phyloP scores from a whole-genome alignment of 2,329 filamentous ascomycete species.

The Penicillium decumbens region DNA sequence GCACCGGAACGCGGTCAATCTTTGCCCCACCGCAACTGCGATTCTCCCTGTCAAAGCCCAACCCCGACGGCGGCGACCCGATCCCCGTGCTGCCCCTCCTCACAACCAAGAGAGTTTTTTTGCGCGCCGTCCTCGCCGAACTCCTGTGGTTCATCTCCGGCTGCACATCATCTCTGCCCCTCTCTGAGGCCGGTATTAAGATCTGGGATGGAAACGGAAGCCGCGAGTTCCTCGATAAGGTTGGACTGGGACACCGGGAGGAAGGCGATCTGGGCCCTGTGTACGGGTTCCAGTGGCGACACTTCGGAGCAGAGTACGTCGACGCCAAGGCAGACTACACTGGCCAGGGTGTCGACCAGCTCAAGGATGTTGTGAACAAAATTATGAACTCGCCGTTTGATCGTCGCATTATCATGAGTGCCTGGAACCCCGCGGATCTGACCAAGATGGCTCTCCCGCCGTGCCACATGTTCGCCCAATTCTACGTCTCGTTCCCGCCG shows the following conservation, averaged over 20 bases:
- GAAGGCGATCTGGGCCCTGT: constrained; percentile 90
- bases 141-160: constrained; percentile 94
- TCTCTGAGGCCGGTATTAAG: constrained; percentile 77
- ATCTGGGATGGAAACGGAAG: constrained; percentile 99
- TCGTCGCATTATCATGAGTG: constrained; percentile 79
- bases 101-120: constrained; percentile 95
- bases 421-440: constrained; percentile 89
- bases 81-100: constrained; percentile 78
- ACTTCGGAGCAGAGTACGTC: constrained; percentile 88
- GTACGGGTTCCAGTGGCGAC: constrained; percentile 98
- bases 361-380: constrained; percentile 85
- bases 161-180: constrained; percentile 70
- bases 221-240: constrained; percentile 79
- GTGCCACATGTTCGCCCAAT: constrained; percentile 97
- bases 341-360: constrained; percentile 85
- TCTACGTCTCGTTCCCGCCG: constrained; percentile 75
- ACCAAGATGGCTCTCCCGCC: constrained; percentile 86
- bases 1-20: constrained; percentile 84
- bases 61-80: constrained; percentile 38
- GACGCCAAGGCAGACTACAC: constrained; percentile 76
- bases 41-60: constrained; percentile 68
- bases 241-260: constrained; percentile 74
- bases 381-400: constrained; percentile 80
- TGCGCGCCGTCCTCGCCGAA: constrained; percentile 82
- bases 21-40: constrained; percentile 84